Evolutionary conservation across 139 green algal genomes (phyloP), one percentile per base, ranked within the genome.

Genomic region (Coccomyxa sp.): DNA sequence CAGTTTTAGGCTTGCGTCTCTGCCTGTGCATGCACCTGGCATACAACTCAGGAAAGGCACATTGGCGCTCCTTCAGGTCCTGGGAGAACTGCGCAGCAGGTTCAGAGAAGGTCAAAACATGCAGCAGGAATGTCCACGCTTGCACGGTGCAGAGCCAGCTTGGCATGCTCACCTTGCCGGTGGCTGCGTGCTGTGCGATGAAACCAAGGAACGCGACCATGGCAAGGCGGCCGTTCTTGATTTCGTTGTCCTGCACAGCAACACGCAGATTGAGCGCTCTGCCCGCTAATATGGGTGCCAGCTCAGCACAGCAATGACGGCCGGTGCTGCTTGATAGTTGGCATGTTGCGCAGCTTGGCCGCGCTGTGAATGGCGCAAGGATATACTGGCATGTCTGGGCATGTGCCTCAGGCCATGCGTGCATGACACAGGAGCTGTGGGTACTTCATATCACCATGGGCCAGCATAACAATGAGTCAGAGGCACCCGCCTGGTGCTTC

Each of bases 121-220:
- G 5, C 27, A 27, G 2, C 22, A 31, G 22, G 18, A 64, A 64
- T 64, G 50, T 22, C 50, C 50, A 64, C 50, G 5, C 50, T 64
- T 7, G 3, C 2, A 6, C 22, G 50, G 50, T 1, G 22, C 50
- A 64, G 4, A 71, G 29, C 1, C 2, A 36, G n/a, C 64, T 5
- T 18, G 14, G 64, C 24, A 10, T 22, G 24, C 64, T 16, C n/a
- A 71, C 64, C 70, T 76, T 79, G 72, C 73, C 77, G 39, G 91
- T 96, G 55, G 92, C 93, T 33, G 84, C 86, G 84, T 96, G 90
- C 90, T 97, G 92, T 8, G 89, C 89, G 37, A 88, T 87, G 83
- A 96, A 98, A 81, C 93, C 93, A 14, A 96, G 71, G 55, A 90
- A 89, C n/a, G 83, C 87, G 44, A 90, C 44, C 76, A 82, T 82